A percentile compares a stretch with the other conserved stretches of the same genome.
phyloP scores from a whole-genome alignment of 129 eudicot species.

The Flaveria linearis region DNA sequence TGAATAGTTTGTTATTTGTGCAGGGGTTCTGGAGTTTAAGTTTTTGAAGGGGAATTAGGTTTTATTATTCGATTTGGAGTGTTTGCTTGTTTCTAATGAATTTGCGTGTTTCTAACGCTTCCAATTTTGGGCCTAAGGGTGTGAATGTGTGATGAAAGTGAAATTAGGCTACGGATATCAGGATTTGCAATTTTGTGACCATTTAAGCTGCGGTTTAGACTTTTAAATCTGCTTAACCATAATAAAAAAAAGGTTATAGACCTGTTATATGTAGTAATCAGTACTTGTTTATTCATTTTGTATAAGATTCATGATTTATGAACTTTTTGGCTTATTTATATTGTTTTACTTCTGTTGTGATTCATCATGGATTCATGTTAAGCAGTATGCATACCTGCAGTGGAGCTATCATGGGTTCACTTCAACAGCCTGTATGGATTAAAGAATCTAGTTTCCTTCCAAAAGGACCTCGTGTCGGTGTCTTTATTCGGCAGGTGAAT shows the following conservation, averaged over 20 bases:
- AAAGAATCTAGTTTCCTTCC: constrained; percentile 45
- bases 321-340: background rate
- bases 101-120: background rate
- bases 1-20: background rate
- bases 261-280: background rate
- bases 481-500: constrained; percentile 35
- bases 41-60: background rate
- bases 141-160: background rate
- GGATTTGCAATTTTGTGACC: constrained; percentile 7
- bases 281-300: constrained; percentile 1
- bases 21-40: background rate
- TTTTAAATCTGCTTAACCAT: background rate
- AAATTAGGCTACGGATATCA: background rate
- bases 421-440: constrained; percentile 60
- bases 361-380: background rate
- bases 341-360: constrained; percentile 6
- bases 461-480: constrained; percentile 38
- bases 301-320: too few species aligned
- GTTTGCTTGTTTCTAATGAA: background rate
- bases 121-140: background rate
- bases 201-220: background rate
- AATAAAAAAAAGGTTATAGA: background rate
- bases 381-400: constrained; percentile 63
- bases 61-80: background rate
- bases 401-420: constrained; percentile 62